Evolutionary conservation across 495 filamentous ascomycete genomes (phyloP), one percentile per base, ranked within the genome.

Genomic region (Tuber melanosporum): DNA sequence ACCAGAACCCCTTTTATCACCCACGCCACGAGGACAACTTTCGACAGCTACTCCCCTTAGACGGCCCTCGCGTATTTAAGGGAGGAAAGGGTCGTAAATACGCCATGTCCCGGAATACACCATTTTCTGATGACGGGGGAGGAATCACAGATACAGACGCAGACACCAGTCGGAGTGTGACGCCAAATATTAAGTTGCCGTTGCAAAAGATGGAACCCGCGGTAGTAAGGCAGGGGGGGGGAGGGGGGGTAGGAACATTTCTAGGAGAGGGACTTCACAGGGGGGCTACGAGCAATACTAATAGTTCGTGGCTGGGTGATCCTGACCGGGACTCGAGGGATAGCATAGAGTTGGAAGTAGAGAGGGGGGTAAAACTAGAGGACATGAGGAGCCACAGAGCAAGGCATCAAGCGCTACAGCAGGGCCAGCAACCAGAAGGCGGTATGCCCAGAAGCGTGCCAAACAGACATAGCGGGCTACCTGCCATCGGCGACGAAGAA

Each of bases 141-240:
- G 71, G 71, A 45, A 22, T 76, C 57, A 73, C 78, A 39, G 71
- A 75, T 41, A 80, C 78, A 17, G 77, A 79, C 17, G 73, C 73
- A 12, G 77, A 80, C 14, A 81, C 79, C 46, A 74, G 74, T 0
- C 78, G 79, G 10, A 80, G 77, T 41, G 70, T 62, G 70, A 81
- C 79, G 7, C 79, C 79, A 17, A 80, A 80, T 46, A 81, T 81
- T 66, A 77, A 71, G 12, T 78, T 81, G 8, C 79, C 79, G 1
- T 57, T 81, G 10, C 79, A 81, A 62, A 80, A 76, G 78, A 74
- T 80, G 45, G 74, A 76, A 17, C 71, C 78, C 0, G 47, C 78
- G 15, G 14, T 75, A 7, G 42, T 80, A 71, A 76, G 73, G 32
- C 15, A 22, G 12, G 26, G 49, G 3, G 26, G 57, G 17, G 26